Base-by-base conservation (phyloP, 2,329 filamentous ascomycete species). In the Arthrobotrys sinensis region DNA sequence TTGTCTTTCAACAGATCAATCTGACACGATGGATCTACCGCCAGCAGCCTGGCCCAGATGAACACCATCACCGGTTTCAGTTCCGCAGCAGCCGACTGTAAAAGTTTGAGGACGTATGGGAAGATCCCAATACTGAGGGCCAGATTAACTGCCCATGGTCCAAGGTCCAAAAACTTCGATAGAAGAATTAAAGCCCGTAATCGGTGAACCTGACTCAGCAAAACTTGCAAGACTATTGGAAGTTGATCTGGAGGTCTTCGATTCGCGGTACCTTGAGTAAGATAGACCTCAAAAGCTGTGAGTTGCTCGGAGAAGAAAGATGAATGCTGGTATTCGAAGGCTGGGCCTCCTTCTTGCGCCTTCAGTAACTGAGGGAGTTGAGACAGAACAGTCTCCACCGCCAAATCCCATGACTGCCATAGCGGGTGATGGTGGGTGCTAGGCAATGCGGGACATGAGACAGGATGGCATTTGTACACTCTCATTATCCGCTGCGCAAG, bases 1-100 rank as follows among this genome's bases (percentile, higher is more conserved):
- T 94, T 97, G 83, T 99, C 96, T 85, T 98, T 98, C 81, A 98
- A 90, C 11, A 99, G 87, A 84, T 99, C 96, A 79, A 91, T 91
- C 84, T 99, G 96, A 82, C 96, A 97, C 0, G 93, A 93, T 76
- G 96, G 91, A 83, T 99, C 96, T 4, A 99, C 96, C 6, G 96
- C 96, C 80, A 99, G 89, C 50, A 99, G 93, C 60, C 96, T 90
- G 4, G 96, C 94, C 96, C 96, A 99, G 80, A 99, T 99, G 84
- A 98, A 99, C 4, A 99, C 94, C 96, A 99, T 98, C 77, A 98
- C 94, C 0, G 96, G 95, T 83, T 98, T 98, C 79, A 99, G 86
- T 84, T 99, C 96, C 55, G 93, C 89, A 0, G 96, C 96, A 55
- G 96, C 95, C 3, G 96, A 98, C 84, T 99, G 96, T 16, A 99